Evolutionary conservation across 305 asterid species (phyloP).

Genomic region (Solanum hybrid): DNA sequence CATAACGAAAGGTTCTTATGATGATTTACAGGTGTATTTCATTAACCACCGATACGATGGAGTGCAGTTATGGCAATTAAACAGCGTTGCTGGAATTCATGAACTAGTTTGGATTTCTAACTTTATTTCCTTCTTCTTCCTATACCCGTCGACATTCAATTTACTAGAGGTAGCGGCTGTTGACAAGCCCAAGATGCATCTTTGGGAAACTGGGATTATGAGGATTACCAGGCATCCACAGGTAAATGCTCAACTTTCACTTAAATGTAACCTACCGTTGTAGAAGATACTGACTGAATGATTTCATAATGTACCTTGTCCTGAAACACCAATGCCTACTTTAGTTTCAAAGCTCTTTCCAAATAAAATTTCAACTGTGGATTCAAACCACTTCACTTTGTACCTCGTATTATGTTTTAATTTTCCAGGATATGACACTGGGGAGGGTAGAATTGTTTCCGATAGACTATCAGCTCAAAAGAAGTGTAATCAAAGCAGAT

Average conservation of each 20-base stretch:
- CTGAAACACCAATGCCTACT: neutral
- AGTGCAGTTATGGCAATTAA: slow-evolving; percentile 90
- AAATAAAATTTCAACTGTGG: neutral
- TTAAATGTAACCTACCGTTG: neutral
- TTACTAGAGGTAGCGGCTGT: slow-evolving; percentile 94
- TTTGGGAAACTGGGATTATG: slow-evolving; percentile 98
- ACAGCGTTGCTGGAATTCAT: slow-evolving; percentile 64
- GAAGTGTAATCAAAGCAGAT: neutral
- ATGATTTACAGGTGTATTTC: slow-evolving; percentile 66
- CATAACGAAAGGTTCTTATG: neutral
- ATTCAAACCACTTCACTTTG: neutral
- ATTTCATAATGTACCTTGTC: neutral
- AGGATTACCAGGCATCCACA: slow-evolving; percentile 97
- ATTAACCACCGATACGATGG: slow-evolving; percentile 97
- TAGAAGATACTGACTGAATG: neutral
- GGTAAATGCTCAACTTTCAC: slow-evolving; percentile 28
- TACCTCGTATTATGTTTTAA: neutral
- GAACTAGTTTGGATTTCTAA: slow-evolving; percentile 60
- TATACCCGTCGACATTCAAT: slow-evolving; percentile 93
- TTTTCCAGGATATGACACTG: neutral
- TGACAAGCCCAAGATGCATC: slow-evolving; percentile 96
- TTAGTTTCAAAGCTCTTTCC: neutral
- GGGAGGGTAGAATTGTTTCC: neutral
- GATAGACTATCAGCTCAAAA: neutral
- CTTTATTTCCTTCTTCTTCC: slow-evolving; percentile 78